Evolutionary conservation across 2,329 filamentous ascomycete species (phyloP).

Genomic region (Ophiostoma ulmi): DNA sequence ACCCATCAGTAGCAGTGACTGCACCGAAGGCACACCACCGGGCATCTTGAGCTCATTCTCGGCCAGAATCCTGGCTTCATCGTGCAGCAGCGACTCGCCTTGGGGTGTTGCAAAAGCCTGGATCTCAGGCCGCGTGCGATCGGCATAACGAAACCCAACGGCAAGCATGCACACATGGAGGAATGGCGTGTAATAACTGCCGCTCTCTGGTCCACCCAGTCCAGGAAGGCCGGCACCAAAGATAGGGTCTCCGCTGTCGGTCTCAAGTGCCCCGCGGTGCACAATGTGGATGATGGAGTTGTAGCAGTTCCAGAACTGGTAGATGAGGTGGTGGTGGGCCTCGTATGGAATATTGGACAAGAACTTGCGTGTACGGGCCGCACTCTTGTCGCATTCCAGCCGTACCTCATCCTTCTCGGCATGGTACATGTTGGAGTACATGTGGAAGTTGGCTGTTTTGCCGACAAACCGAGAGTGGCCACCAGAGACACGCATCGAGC

Average conservation of each 20-base stretch:
- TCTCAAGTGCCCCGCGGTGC: conserved; percentile 24
- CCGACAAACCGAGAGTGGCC: conserved; percentile 23
- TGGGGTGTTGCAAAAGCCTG: conserved; percentile 23
- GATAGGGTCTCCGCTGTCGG: conserved; percentile 19
- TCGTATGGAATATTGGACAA: conserved; percentile 21
- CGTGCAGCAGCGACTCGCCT: conserved; percentile 26
- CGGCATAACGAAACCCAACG: neutral
- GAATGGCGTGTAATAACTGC: neutral
- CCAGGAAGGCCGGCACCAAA: conserved; percentile 19
- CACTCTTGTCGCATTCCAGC: neutral
- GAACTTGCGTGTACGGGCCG: conserved; percentile 8
- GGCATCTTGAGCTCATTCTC: conserved; percentile 20
- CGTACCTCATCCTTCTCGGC: conserved; percentile 21
- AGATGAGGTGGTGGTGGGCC: conserved; percentile 27
- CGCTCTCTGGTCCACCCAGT: neutral
- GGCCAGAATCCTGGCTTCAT: conserved; percentile 26
- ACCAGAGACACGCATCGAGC: conserved; percentile 15
- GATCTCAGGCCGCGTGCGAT: conserved; percentile 23
- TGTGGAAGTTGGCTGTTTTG: conserved; percentile 25
- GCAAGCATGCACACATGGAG: neutral
- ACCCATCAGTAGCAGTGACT: conserved; percentile 25
- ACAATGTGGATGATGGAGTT: conserved; percentile 28
- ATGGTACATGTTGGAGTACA: conserved; percentile 22
- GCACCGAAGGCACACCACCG: conserved; percentile 26
- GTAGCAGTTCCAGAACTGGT: conserved; percentile 27